Conservation (phyloP, 1,284 basidiomycete species). For the Trichosporon asahii region DNA sequence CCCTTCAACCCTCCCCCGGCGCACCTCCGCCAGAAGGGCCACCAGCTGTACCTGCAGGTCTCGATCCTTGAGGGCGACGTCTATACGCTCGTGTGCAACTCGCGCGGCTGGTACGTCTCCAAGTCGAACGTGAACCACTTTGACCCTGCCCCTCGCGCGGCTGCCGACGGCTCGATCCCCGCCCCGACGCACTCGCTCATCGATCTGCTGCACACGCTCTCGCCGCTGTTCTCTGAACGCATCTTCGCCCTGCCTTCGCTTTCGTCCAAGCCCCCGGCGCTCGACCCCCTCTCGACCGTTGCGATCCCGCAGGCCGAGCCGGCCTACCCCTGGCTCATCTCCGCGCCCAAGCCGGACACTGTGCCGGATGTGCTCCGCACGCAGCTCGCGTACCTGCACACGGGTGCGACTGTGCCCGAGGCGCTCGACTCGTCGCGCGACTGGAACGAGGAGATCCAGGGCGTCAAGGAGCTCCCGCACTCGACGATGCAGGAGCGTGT, state of each 20-base stretch:
- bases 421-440: conserved; percentile 57
- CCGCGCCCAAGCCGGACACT: conserved; percentile 45
- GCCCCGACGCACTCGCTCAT: conserved; percentile 54
- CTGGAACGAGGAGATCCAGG: conserved; percentile 62
- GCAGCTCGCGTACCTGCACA: conserved; percentile 59
- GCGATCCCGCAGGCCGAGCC: conserved; percentile 57
- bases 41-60: conserved; percentile 58
- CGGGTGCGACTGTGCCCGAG: conserved; percentile 55
- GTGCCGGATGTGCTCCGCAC: conserved; percentile 56
- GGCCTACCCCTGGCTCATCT: conserved; percentile 57
- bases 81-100: conserved; percentile 56
- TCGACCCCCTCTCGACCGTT: conserved; percentile 52
- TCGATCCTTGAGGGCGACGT: conserved; percentile 58
- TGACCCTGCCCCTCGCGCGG: conserved; percentile 50
- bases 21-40: conserved; percentile 56
- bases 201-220: conserved; percentile 56
- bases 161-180: conserved; percentile 35
- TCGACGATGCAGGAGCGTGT: conserved; percentile 56
- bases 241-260: conserved; percentile 44
- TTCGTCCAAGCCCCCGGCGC: conserved; percentile 34
- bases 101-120: conserved; percentile 58
- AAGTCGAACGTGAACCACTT: conserved; percentile 53
- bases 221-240: conserved; percentile 50
- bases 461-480: conserved; percentile 57
- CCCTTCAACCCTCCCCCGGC: conserved; percentile 61